Conservation (phyloP, 495 filamentous ascomycete species). For the Neurospora sp. region DNA sequence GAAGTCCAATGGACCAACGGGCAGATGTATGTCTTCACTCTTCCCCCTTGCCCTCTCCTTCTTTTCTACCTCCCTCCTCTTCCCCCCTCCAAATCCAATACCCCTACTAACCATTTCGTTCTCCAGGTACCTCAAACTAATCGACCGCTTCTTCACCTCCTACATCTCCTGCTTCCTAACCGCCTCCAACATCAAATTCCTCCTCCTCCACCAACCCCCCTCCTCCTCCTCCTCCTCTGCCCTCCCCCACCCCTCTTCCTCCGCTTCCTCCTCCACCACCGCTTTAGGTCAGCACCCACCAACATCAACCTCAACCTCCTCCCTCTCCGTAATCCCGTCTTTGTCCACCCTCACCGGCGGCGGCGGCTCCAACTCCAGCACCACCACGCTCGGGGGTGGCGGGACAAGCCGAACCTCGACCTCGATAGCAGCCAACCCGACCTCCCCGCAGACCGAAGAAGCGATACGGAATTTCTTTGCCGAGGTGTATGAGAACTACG, state of each 20-base stretch:
- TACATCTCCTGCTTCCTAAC: slow-evolving; percentile 91
- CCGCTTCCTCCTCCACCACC: slow-evolving; percentile 1
- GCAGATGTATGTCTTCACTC: slow-evolving; percentile 48
- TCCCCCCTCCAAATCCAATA: not conserved
- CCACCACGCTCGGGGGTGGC: not conserved
- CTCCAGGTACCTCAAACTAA: slow-evolving; percentile 81
- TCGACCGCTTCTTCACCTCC: slow-evolving; percentile 86
- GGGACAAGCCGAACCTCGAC: slow-evolving; percentile 39
- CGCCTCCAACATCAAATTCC: slow-evolving; percentile 69
- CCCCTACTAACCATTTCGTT: not conserved
- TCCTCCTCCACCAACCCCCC: slow-evolving; percentile 74
- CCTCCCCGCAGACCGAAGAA: slow-evolving; percentile 80
- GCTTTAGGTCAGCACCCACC: not conserved
- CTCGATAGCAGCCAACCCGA: slow-evolving; percentile 71
- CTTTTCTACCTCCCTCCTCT: not conserved
- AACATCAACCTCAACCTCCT: slow-evolving; percentile 16
- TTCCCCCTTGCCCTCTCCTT: no score
- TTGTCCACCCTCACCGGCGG: not conserved
- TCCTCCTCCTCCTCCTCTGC: slow-evolving; percentile 18
- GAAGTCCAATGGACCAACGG: slow-evolving; percentile 84
- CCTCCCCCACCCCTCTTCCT: not conserved
- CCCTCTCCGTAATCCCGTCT: not conserved
- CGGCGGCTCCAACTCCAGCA: not conserved
- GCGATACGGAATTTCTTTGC: slow-evolving; percentile 86
- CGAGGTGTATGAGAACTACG: slow-evolving; percentile 88